Evolutionary conservation across 1,284 basidiomycete genomes (phyloP).

Genomic region (Gymnopus androsaceus): DNA sequence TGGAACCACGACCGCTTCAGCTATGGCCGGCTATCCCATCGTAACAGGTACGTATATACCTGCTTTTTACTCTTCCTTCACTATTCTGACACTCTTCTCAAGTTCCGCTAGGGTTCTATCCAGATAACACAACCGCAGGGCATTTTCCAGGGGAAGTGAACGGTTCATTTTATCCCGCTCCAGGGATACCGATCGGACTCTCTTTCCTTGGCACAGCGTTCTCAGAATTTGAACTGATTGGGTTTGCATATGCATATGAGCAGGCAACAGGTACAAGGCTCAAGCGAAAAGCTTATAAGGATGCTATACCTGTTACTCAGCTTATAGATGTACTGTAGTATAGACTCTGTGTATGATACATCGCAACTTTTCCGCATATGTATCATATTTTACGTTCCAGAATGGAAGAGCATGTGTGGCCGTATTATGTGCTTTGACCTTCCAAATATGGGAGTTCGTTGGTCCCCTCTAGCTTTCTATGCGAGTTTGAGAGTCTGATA

Average conservation of each 20-base stretch:
- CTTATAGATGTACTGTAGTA: slow-evolving; percentile 47
- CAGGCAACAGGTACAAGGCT: slow-evolving; percentile 51
- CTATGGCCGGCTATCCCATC: slow-evolving; percentile 62
- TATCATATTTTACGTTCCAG: no score
- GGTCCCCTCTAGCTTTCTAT: no score
- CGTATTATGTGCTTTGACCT: no score
- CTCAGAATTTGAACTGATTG: slow-evolving; percentile 48
- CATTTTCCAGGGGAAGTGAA: slow-evolving; percentile 37
- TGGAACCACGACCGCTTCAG: no score
- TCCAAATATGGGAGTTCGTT: no score
- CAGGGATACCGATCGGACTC: slow-evolving; percentile 54
- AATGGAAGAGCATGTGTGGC: no score
- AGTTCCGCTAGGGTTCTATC: slow-evolving; percentile 66
- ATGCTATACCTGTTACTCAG: slow-evolving; percentile 52
- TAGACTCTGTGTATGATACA: no score
- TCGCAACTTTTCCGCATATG: no score
- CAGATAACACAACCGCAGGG: slow-evolving; percentile 44
- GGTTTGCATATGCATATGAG: slow-evolving; percentile 55
- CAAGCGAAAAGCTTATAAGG: slow-evolving; percentile 42
- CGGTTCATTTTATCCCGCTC: slow-evolving; percentile 55
- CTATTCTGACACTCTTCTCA: background rate
- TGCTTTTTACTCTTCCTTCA: slow-evolving; percentile 3
- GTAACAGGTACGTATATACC: slow-evolving; percentile 55
- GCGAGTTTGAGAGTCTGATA: no score
- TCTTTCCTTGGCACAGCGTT: slow-evolving; percentile 53